phyloP scores from a whole-genome alignment of 805 yeast genomes.

The Candida tammaniensis region DNA sequence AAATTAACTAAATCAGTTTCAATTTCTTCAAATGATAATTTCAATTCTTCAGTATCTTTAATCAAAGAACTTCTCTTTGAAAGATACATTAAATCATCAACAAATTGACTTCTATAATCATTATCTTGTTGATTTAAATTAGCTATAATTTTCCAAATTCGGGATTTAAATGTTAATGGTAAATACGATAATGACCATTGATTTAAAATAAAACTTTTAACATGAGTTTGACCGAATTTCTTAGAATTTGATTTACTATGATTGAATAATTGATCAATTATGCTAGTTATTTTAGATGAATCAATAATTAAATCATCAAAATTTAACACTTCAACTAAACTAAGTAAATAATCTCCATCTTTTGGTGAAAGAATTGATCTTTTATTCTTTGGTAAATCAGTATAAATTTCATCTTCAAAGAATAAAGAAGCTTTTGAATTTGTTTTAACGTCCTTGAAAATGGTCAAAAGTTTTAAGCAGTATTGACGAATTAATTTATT shows the following conservation, averaged over 20 bases:
- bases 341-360: slow-evolving; percentile 45
- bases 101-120: slow-evolving; percentile 31
- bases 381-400: slow-evolving; percentile 38
- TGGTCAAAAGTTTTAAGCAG: slow-evolving; percentile 6
- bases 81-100: slow-evolving; percentile 31
- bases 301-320: slow-evolving; percentile 31
- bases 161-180: slow-evolving; percentile 49
- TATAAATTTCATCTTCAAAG: slow-evolving; percentile 59
- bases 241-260: slow-evolving; percentile 45
- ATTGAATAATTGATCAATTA: slow-evolving; percentile 35
- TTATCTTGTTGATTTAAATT: slow-evolving; percentile 18
- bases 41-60: slow-evolving; percentile 42
- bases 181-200: slow-evolving; percentile 49
- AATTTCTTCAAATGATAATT: slow-evolving; percentile 45
- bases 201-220: slow-evolving; percentile 62
- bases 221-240: slow-evolving; percentile 52
- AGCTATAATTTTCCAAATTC: slow-evolving; percentile 31
- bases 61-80: slow-evolving; percentile 44
- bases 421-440: slow-evolving; percentile 39
- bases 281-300: slow-evolving; percentile 18
- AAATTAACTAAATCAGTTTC: slow-evolving; percentile 59
- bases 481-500: slow-evolving; percentile 47
- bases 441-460: slow-evolving; percentile 6
- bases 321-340: slow-evolving; percentile 8
- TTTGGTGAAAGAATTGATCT: slow-evolving; percentile 61